A percentile compares a stretch with the other conserved stretches of the same genome.
These are phyloP conservation scores for Pyrenophora graminea DNA, from an alignment of 2,329 filamentous ascomycete species.

Conservation along the genomic window DNA sequence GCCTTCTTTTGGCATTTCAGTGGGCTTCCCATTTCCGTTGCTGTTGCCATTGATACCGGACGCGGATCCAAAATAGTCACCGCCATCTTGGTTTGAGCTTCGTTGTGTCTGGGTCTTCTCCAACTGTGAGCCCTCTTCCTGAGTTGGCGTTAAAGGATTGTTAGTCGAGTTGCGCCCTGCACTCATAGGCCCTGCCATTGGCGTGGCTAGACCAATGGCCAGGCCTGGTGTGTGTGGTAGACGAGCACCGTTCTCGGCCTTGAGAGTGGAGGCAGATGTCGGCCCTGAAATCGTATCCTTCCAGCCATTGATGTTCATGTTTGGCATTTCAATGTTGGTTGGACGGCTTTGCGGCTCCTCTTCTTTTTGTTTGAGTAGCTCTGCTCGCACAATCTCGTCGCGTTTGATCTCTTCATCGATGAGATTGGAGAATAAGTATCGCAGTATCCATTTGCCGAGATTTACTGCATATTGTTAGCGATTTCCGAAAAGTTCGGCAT, in stretches of 20 bases:
- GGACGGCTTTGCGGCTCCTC: conserved; percentile 64
- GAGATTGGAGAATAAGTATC: conserved; percentile 86
- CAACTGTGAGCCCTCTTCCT: conserved; percentile 51
- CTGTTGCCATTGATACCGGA: conserved; percentile 29
- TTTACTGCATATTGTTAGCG: conserved; percentile 65
- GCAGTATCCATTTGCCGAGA: conserved; percentile 92
- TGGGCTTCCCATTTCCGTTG: conserved; percentile 32
- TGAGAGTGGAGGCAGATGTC: conserved; percentile 56
- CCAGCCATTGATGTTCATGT: conserved; percentile 52
- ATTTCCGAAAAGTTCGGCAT: neutral
- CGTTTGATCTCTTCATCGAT: conserved; percentile 88
- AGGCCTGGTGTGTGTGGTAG: conserved; percentile 72
- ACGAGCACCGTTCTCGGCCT: conserved; percentile 64
- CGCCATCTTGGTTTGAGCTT: conserved; percentile 60
- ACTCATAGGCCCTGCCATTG: conserved; percentile 50
- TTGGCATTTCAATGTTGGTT: conserved; percentile 63
- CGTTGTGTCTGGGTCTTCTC: conserved; percentile 62
- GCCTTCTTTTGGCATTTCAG: conserved; percentile 29
- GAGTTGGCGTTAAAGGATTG: conserved; percentile 45
- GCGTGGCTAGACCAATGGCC: conserved; percentile 77
- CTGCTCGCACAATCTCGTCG: conserved; percentile 73
- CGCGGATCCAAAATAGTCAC: conserved; percentile 69
- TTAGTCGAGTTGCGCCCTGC: conserved; percentile 42
- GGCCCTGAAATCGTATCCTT: conserved; percentile 44
- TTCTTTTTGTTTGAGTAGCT: conserved; percentile 68